phyloP scores from a whole-genome alignment of 2,329 filamentous ascomycete species.

The Neocatenulostroma microsporum region DNA sequence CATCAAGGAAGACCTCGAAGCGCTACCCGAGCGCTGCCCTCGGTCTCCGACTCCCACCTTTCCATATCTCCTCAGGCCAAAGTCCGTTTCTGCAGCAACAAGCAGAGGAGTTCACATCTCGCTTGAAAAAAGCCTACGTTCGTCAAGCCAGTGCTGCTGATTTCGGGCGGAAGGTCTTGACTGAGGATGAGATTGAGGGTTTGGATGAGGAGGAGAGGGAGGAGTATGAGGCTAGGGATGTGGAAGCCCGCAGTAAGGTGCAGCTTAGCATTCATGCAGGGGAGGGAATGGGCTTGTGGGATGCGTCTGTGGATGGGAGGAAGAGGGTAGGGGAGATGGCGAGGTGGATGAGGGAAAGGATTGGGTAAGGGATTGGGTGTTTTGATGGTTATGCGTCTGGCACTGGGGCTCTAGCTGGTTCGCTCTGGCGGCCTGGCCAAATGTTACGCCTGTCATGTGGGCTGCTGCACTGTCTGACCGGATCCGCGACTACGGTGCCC shows the following conservation, averaged over 20 bases:
- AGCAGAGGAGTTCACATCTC: slow-evolving; percentile 33
- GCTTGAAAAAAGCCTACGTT: slow-evolving; percentile 34
- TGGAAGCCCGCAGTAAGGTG: slow-evolving; percentile 33
- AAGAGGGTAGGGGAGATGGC: no score
- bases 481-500: no score
- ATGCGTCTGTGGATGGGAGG: no score
- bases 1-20: slow-evolving; percentile 31
- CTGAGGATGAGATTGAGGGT: slow-evolving; percentile 14
- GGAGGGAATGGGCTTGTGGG: no score
- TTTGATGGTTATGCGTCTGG: no score
- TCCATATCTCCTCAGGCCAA: slow-evolving; percentile 33
- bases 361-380: no score
- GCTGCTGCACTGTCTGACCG: no score
- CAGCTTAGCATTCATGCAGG: slow-evolving; percentile 24
- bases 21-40: slow-evolving; percentile 37
- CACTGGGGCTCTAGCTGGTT: no score
- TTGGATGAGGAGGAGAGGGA: slow-evolving; percentile 22
- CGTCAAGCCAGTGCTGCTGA: slow-evolving; percentile 19
- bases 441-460: no score
- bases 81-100: slow-evolving; percentile 36
- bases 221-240: slow-evolving; percentile 34
- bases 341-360: slow-evolving; percentile 11
- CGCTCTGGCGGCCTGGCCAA: no score
- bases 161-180: slow-evolving; percentile 16
- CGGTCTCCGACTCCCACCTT: slow-evolving; percentile 34